phyloP scores from a whole-genome alignment of 2,329 filamentous ascomycete genomes.

The Alternaria incomplexa region DNA sequence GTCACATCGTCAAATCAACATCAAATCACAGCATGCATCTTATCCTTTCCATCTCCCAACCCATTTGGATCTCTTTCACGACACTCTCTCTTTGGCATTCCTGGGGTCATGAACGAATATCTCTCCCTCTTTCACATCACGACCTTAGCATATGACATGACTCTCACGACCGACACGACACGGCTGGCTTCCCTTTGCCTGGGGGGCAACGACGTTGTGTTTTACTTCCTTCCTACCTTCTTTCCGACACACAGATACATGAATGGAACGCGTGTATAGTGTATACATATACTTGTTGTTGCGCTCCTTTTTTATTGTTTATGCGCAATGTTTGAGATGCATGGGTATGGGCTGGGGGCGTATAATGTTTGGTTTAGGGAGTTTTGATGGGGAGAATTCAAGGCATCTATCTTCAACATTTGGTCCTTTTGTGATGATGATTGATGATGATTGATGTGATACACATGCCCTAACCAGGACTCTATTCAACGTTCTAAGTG shows the following conservation, averaged over 20 bases:
- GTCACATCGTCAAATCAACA: not conserved
- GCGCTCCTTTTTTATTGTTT: not conserved
- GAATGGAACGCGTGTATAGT: not conserved
- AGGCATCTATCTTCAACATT: not conserved
- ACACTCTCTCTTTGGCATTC: not conserved
- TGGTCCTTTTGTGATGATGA: not conserved
- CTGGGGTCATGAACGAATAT: not conserved
- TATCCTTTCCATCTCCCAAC: not conserved
- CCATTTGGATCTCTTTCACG: not conserved
- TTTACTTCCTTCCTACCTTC: not conserved
- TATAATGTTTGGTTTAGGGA: not conserved
- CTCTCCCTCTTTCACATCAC: not conserved
- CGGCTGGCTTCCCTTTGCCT: not conserved
- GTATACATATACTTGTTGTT: not conserved
- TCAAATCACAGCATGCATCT: not conserved
- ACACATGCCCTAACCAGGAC: not conserved
- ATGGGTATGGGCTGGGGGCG: not conserved
- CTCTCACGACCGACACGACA: slow-evolving; percentile 3
- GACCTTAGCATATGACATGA: slow-evolving; percentile 12
- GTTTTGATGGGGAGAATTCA: not conserved
- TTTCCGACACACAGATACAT: not conserved
- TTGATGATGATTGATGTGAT: not conserved
- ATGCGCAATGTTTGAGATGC: not conserved
- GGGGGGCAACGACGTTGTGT: not conserved
- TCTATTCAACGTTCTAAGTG: not conserved